Evolutionary conservation across 495 filamentous ascomycete species (phyloP), one percentile per base, ranked within the genome.

Genomic region (Lasiosphaeria ovina): DNA sequence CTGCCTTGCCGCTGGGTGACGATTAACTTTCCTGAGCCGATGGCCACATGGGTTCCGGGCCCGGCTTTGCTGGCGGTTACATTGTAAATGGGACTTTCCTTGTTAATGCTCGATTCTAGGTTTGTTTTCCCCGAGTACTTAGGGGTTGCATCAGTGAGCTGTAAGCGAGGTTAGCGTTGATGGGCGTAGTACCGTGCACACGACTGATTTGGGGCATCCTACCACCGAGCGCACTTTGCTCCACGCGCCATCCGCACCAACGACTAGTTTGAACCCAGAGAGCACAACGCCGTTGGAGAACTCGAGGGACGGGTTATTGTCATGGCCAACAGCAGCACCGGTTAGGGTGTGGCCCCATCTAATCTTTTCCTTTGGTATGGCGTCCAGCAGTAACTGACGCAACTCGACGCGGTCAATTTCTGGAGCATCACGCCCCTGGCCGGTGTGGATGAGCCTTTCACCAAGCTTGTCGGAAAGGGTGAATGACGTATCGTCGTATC

Each of bases 391-490:
- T n/a, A 83, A 62, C 44, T 73, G 47, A 6, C 79, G 65, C 44
- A 84, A 55, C 54, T 72, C 63, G 12, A 49, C 17, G 3, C 81
- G 72, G 62, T 83, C 80, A 52, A 74, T 76, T 66, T 77, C 74
- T 3, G 66, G 68, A 24, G 62, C 57, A 62, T 69, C 65, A 9
- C 64, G 50, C 5, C 61, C 61, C 48, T 55, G 51, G 32, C 56
- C 64, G 9, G 59, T 24, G 14, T 66, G 31, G 32, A 70, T 38
- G 10, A 65, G 49, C 24, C 54, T 51, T 16, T 63, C 62, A 3
- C 63, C 65, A 33, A 54, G 51, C 55, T 71, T 64, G 58, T 76
- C 71, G 32, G 59, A 54, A 24, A 72, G 14, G 9, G 60, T 38
- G 34, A 71, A 54, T 6, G 61, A 38, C 5, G 65, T 65, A 42